Conservation (phyloP, 805 yeast species). For the Nakazawaea laoshanensis region DNA sequence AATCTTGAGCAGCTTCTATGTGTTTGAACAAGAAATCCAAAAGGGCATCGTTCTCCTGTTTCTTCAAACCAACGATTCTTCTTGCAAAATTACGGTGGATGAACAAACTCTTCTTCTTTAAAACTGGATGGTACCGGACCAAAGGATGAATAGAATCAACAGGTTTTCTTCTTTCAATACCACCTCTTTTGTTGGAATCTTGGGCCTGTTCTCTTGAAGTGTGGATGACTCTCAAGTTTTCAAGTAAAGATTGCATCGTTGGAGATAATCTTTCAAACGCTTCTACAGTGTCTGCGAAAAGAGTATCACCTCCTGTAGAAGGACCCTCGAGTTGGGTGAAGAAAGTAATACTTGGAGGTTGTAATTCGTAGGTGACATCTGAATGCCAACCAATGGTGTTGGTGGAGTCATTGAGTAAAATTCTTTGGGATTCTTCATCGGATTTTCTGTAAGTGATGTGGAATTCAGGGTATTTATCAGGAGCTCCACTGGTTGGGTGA, state of each 20-base stretch:
- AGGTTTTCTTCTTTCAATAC: conserved; percentile 56
- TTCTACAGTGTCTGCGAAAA: conserved; percentile 63
- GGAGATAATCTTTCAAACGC: conserved; percentile 69
- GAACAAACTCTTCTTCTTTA: conserved; percentile 50
- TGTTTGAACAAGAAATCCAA: conserved; percentile 49
- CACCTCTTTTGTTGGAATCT: conserved; percentile 45
- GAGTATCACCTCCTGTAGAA: conserved; percentile 71
- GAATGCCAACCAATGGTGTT: conserved; percentile 54
- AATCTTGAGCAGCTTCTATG: conserved; percentile 43
- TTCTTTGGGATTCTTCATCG: conserved; percentile 26
- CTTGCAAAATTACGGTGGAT: conserved; percentile 57
- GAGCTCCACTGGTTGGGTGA: conserved; percentile 72
- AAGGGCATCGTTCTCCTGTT: conserved; percentile 59
- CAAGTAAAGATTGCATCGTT: conserved; percentile 46
- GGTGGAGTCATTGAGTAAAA: conserved; percentile 25
- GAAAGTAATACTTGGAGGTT: conserved; percentile 66
- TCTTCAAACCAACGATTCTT: conserved; percentile 62
- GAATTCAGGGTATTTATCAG: conserved; percentile 46
- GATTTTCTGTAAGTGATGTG: conserved; percentile 53
- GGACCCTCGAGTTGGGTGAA: conserved; percentile 56
- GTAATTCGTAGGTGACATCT: conserved; percentile 66
- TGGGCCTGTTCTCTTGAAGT: conserved; percentile 64
- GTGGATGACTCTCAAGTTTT: conserved; percentile 60
- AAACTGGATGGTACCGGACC: conserved; percentile 66
- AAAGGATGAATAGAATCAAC: conserved; percentile 62